Conservation (phyloP, 2,329 filamentous ascomycete species). For the Rutstroemia sp. region DNA sequence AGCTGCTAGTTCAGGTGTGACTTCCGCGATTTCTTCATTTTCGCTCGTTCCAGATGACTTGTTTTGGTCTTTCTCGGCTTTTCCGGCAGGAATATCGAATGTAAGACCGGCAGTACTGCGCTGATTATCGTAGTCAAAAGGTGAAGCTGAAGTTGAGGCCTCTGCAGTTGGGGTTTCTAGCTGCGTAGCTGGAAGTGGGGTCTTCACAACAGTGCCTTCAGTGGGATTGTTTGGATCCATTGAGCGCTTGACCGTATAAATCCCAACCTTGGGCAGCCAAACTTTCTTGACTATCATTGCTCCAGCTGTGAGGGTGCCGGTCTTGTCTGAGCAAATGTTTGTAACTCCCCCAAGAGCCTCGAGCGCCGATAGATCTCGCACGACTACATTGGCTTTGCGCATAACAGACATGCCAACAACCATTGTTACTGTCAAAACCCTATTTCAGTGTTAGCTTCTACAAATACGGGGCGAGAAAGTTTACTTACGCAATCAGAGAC, state of each 20-base stretch:
- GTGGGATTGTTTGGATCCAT: conserved; percentile 49
- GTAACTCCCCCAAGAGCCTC: conserved; percentile 52
- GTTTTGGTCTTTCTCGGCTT: conserved; percentile 29
- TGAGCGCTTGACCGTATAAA: conserved; percentile 43
- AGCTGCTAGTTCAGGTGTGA: conserved; percentile 40
- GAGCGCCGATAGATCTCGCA: conserved; percentile 47
- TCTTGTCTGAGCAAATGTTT: conserved; percentile 73
- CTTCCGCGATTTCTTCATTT: conserved; percentile 17
- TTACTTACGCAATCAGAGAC: conserved; percentile 38
- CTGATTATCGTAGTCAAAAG: conserved; percentile 51
- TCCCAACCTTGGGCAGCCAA: conserved; percentile 46
- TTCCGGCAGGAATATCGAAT: conserved; percentile 36
- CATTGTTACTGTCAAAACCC: conserved; percentile 60
- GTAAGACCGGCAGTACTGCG: conserved; percentile 52
- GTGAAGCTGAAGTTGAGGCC: conserved; percentile 11
- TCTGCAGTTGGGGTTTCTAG: no score
- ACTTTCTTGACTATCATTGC: conserved; percentile 54
- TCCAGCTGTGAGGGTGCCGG: conserved; percentile 55
- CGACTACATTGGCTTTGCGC: conserved; percentile 49
- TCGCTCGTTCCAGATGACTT: conserved; percentile 18
- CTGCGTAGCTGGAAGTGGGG: conserved; percentile 17
- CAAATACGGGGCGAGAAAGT: neutral
- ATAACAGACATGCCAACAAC: conserved; percentile 52
- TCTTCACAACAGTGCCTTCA: conserved; percentile 36
- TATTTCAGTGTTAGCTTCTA: conserved; percentile 33